Evolutionary conservation across 768 basidiomycete genomes (phyloP).

Genomic region (Lactarius tabidus): DNA sequence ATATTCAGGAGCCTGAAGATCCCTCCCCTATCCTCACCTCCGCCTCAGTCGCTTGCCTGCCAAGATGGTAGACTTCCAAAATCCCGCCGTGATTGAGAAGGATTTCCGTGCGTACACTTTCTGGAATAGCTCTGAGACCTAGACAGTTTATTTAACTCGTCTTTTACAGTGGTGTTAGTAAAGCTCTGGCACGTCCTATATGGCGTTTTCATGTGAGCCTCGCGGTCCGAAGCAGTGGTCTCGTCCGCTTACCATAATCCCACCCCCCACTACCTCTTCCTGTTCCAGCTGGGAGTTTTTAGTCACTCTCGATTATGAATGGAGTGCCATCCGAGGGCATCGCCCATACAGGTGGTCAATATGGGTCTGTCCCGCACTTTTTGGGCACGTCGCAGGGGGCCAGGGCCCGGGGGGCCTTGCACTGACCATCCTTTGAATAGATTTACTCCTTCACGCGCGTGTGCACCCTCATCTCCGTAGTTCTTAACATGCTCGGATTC

Average conservation of each 20-base stretch:
- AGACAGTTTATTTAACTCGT: not conserved
- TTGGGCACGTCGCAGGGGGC: not conserved
- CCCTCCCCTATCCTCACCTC: not conserved
- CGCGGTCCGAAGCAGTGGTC: too few species aligned
- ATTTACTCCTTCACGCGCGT: constrained; percentile 17
- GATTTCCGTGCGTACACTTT: not conserved
- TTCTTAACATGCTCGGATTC: not conserved
- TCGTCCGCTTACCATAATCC: too few species aligned
- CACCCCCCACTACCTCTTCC: not conserved
- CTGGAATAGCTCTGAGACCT: not conserved
- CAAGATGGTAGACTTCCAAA: constrained; percentile 3
- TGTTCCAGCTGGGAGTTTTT: not conserved
- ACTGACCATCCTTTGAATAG: not conserved
- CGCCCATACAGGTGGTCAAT: constrained; percentile 13
- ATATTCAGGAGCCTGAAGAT: not conserved
- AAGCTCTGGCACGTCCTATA: constrained; percentile 11
- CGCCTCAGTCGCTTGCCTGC: not conserved
- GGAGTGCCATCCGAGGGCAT: not conserved
- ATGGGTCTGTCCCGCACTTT: constrained; percentile 2
- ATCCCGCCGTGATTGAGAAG: not conserved
- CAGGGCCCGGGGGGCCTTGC: not conserved
- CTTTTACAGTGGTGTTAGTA: not conserved
- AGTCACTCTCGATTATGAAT: not conserved
- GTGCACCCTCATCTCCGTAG: not conserved
- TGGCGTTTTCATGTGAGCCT: constrained; percentile 13